Base-by-base conservation (phyloP, 2,329 filamentous ascomycete genomes). In the Botrytis medusae region DNA sequence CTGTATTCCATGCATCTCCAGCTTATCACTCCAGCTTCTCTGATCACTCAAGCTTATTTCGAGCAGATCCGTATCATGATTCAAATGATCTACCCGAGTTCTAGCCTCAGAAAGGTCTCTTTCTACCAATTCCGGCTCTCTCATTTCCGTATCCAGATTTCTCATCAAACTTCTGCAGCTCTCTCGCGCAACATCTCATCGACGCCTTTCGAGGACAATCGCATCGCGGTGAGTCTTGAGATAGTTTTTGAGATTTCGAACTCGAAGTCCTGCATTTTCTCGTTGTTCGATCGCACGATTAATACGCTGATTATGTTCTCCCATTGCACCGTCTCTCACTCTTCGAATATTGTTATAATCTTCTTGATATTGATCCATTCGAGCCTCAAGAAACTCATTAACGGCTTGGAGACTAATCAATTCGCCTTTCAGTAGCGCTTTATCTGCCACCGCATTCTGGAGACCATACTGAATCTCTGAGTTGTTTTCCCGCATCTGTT, bases 371-470 rank as follows among this genome's bases (percentile, higher is more conserved):
- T 22, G 10, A 22, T 61, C 1, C 4, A 40, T 9, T 1, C 5
- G 32, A 16, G 2, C 20, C 9, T 62, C 16, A 32, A 63, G n/a
- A 1, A n/a, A 42, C 22, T 29, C 8, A 4, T 29, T 29, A 8
- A 10, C 7, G 7, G 3, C 16, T 20, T 42, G 6, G 1, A 29
- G 16, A 62, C 3, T 4, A 29, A 0, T 1, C 7, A 62, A n/a
- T 29, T 7, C 5, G 1, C 25, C 2, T 62, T 62, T 25, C 14
- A 29, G 37, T 29, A 8, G 2, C 16, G 22, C 14, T 18, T 62
- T 5, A 9, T 29, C 2, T 18, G 4, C 2, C 25, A 44, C 14
- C 32, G n/a, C 4, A 29, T 18, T 6, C 1, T 22, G 12, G 16
- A 63, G 61, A 40, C 16, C 16, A 32, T 5, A 0, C 0, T 63